These are phyloP conservation scores for Aspergillus taichungensis DNA, from an alignment of 495 filamentous ascomycete species.

Conservation along the genomic window DNA sequence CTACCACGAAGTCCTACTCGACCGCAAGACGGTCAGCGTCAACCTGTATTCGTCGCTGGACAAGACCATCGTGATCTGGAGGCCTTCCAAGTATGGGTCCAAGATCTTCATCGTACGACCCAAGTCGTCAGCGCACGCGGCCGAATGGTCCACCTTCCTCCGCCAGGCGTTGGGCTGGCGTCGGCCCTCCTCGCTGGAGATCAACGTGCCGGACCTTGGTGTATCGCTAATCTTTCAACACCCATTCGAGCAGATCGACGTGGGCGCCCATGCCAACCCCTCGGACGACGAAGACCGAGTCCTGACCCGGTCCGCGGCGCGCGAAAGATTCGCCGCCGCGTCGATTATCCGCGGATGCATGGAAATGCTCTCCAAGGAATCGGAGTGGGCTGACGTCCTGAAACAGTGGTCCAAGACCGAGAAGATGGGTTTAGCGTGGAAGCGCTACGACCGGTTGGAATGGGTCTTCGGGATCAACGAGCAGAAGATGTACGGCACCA, in stretches of 20 bases:
- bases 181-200: slow-evolving; percentile 48
- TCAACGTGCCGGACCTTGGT: slow-evolving; percentile 61
- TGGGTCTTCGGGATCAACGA: slow-evolving; percentile 66
- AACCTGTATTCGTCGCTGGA: slow-evolving; percentile 66
- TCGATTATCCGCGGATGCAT: slow-evolving; percentile 51
- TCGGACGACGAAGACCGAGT: slow-evolving; percentile 34
- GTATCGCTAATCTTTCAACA: slow-evolving; percentile 54
- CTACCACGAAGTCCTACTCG: slow-evolving; percentile 48
- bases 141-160: slow-evolving; percentile 73
- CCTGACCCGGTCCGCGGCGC: slow-evolving; percentile 35
- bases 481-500: slow-evolving; percentile 64
- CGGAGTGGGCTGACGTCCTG: slow-evolving; percentile 57
- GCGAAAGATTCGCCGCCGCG: slow-evolving; percentile 45
- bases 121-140: slow-evolving; percentile 52
- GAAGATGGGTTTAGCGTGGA: slow-evolving; percentile 67
- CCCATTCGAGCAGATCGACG: slow-evolving; percentile 52
- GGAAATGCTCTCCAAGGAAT: slow-evolving; percentile 45
- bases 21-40: slow-evolving; percentile 44
- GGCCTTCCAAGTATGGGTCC: slow-evolving; percentile 45
- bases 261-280: slow-evolving; percentile 21
- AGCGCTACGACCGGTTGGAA: slow-evolving; percentile 66
- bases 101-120: slow-evolving; percentile 61
- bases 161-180: slow-evolving; percentile 52
- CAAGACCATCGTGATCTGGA: slow-evolving; percentile 64
- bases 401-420: slow-evolving; percentile 51